Evolutionary conservation across 257 asterid species (phyloP), one percentile per base, ranked within the genome.

Genomic region (Solanum piurae): DNA sequence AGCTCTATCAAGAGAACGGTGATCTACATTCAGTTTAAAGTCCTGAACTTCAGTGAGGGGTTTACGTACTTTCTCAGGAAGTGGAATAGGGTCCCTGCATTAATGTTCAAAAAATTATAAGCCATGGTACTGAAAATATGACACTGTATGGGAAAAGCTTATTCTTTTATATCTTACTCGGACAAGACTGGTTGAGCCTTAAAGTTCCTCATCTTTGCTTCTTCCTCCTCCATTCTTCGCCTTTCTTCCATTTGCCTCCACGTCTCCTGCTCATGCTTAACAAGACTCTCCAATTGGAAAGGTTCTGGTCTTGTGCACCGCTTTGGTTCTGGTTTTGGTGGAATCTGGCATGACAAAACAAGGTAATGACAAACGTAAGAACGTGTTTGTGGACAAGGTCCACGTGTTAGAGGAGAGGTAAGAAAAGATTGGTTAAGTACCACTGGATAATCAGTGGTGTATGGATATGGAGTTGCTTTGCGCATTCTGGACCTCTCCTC

Each of bases 361-460:
- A 77, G 62, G 64, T 38, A 89, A 79, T 40, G 74, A 29, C 87
- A 36, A 87, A 75, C 21, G 66, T 52, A 64, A 34, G n/a, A 42
- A 40, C 12, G 44, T n/a, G 64, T 14, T 52, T 40, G 12, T 13
- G 6, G 72, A 34, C 23, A 16, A 20, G n/a, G 1, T 25, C 0
- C 14, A 14, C 6, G 33, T 8, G 33, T 87, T 40, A 75, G 16
- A 84, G 42, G 34, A 66, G 62, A 77, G 46, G 12, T 34, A 40
- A 36, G 27, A 46, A 52, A n/a, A 42, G 62, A 34, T 23, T 42
- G 58, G 83, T 38, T 9, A 36, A 13, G 69, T 93, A 94, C 99
- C 95, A 95, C 97, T 23, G 99, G 99, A 88, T 92, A 97, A 76
- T 97, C 99, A 86, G 99, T 97, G 86, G 99, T 97, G 89, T 97